A percentile compares a stretch with the other conserved stretches of the same genome.
These are phyloP conservation scores for Pythium aphanidermatum DNA, from an alignment of 352 stramenopile species.

Conservation along the genomic window DNA sequence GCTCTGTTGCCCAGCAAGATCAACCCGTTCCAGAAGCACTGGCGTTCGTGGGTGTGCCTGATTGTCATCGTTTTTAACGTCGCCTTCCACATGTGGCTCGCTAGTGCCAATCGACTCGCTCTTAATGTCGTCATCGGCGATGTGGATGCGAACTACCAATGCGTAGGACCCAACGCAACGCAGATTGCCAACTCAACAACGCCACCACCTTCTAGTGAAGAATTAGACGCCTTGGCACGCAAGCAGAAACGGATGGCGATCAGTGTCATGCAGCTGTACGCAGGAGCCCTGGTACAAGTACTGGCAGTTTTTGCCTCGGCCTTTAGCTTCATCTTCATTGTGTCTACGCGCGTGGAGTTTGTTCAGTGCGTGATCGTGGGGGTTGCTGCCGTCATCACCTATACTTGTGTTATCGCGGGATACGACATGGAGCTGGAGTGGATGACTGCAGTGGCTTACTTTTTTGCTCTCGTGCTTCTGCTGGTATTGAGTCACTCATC, in stretches of 20 bases:
- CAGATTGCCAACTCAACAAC: constrained; percentile 25
- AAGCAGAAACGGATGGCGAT: constrained; percentile 24
- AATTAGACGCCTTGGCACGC: constrained; percentile 14
- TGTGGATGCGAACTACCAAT: constrained; percentile 34
- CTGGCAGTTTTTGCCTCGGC: constrained; percentile 61
- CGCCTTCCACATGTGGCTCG: constrained; percentile 72
- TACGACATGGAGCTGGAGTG: constrained; percentile 60
- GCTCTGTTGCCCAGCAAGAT: constrained; percentile 48
- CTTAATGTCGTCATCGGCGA: constrained; percentile 33
- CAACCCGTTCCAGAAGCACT: constrained; percentile 73
- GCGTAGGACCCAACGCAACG: constrained; percentile 25
- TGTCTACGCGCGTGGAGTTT: constrained; percentile 86
- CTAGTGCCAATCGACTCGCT: constrained; percentile 46
- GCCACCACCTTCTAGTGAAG: constrained; percentile 19
- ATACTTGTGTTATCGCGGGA: constrained; percentile 45
- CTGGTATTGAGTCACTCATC: constrained; percentile 76
- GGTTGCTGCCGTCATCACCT: constrained; percentile 43
- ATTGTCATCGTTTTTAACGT: constrained; percentile 78
- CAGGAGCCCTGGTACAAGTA: constrained; percentile 52
- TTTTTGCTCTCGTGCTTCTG: constrained; percentile 61
- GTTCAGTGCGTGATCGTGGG: constrained; percentile 78
- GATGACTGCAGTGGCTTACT: constrained; percentile 55
- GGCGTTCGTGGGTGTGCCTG: constrained; percentile 65
- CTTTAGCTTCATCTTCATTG: constrained; percentile 80
- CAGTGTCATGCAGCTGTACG: constrained; percentile 41